Base-by-base conservation (phyloP, 2,329 filamentous ascomycete species). In the Fusarium secorum region DNA sequence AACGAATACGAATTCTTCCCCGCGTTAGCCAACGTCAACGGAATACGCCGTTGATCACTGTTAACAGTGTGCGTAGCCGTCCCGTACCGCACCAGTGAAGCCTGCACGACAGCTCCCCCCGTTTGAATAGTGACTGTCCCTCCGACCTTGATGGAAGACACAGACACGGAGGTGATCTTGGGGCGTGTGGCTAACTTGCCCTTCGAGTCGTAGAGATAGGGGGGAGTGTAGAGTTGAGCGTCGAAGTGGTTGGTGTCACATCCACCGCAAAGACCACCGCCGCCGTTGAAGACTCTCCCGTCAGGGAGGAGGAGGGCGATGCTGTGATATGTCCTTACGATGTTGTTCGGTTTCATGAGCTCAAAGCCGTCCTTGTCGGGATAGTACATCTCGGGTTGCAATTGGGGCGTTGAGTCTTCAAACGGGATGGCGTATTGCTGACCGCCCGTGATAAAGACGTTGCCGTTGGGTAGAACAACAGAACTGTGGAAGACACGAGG, bases 391-490 rank as follows among this genome's bases (percentile, higher is more conserved):
- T 73, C 70, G 0, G 70, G 70, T 2, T 66, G 58, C 1, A 73
- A 11, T 2, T 68, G 67, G 1, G 70, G 70, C 1, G 64, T 73
- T 17, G 70, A 53, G 14, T 73, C 70, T 8, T 53, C 54, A 42
- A 73, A 73, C 1, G 70, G 70, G 4, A 73, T n/a, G 2, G 59
- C 64, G 35, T 71, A 54, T 28, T 41, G 5, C 38, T 68, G 73
- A 3, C 86, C 85, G 11, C 85, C 86, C 0, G 79, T 79, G 41
- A 87, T 79, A 30, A 87, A 81, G 7, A 86, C 80, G 4, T 78
- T 81, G 11, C 86, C 85, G 62, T 86, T 81, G 1, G 85, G 86
- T 1, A 87, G 81, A 3, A 86, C 78, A 17, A 86, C 83, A 0
- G 80, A 79, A 18, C 82, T 85, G 57, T 81, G 81, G 66, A 85